A percentile compares a stretch with the other conserved stretches of the same genome.
These are phyloP conservation scores for Aspergillus hortae DNA, from an alignment of 2,329 filamentous ascomycete species.

Conservation along the genomic window DNA sequence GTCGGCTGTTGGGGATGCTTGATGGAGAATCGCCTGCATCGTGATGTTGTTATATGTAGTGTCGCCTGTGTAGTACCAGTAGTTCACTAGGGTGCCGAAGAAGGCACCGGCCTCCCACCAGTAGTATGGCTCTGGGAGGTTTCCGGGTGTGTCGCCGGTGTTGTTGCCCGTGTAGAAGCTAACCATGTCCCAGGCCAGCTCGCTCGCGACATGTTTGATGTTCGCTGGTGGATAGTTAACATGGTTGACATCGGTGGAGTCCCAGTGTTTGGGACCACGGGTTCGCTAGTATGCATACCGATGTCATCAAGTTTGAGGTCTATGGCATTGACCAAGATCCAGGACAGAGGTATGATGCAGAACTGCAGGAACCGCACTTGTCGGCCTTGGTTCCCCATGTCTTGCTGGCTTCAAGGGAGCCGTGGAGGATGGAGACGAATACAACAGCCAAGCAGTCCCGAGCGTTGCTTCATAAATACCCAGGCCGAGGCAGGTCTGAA, in stretches of 20 bases:
- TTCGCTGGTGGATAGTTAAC: background rate
- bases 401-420: too few relatives aligned
- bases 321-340: slow-evolving; percentile 3
- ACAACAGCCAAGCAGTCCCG: background rate
- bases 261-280: too few relatives aligned
- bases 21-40: slow-evolving; percentile 34
- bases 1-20: slow-evolving; percentile 33
- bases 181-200: slow-evolving; percentile 47
- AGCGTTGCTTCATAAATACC: background rate
- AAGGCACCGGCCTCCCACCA: slow-evolving; percentile 64
- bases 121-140: slow-evolving; percentile 47
- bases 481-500: background rate
- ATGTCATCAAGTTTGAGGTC: slow-evolving; percentile 8
- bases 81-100: slow-evolving; percentile 40
- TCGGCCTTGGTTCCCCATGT: too few relatives aligned
- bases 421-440: background rate
- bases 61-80: slow-evolving; percentile 43
- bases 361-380: background rate
- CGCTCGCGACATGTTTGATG: slow-evolving; percentile 44
- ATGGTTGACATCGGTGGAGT: background rate
- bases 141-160: slow-evolving; percentile 48
- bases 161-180: slow-evolving; percentile 45
- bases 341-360: background rate
- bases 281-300: background rate
- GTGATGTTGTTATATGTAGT: slow-evolving; percentile 37